Evolutionary conservation across 129 eudicot genomes (phyloP).

Genomic region (Centella asiatica): DNA sequence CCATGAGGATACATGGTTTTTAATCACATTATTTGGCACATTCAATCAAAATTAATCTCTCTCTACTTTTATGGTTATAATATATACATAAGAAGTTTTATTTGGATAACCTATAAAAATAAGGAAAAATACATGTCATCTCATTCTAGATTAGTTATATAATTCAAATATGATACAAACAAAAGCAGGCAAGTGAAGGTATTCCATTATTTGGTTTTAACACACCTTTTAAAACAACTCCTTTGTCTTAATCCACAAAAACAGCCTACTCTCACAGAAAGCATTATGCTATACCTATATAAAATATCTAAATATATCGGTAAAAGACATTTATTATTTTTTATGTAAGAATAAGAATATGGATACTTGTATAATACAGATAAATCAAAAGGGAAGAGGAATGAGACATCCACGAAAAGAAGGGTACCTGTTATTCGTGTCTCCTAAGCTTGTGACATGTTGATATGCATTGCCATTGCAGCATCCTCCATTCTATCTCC

Average conservation of each 20-base stretch:
- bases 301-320: too few relatives aligned
- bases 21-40: background rate
- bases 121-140: background rate
- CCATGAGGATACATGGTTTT: background rate
- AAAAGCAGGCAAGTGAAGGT: background rate
- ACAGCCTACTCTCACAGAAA: background rate
- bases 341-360: too few relatives aligned
- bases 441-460: constrained; percentile 14
- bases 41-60: background rate
- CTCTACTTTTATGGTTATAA: background rate
- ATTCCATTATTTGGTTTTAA: background rate
- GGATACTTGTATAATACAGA: background rate
- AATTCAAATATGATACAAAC: background rate
- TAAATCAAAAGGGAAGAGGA: background rate
- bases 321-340: too few relatives aligned
- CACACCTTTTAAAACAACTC: background rate
- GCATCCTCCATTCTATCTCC: background rate
- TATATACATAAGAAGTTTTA: background rate
- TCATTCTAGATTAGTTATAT: background rate
- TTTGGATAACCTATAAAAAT: background rate
- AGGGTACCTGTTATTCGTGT: constrained; percentile 11
- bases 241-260: background rate
- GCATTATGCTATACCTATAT: background rate
- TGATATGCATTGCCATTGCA: constrained; percentile 9
- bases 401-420: constrained; percentile 1